Base-by-base conservation (phyloP, 2,329 filamentous ascomycete genomes). In the Neonectria punicea region DNA sequence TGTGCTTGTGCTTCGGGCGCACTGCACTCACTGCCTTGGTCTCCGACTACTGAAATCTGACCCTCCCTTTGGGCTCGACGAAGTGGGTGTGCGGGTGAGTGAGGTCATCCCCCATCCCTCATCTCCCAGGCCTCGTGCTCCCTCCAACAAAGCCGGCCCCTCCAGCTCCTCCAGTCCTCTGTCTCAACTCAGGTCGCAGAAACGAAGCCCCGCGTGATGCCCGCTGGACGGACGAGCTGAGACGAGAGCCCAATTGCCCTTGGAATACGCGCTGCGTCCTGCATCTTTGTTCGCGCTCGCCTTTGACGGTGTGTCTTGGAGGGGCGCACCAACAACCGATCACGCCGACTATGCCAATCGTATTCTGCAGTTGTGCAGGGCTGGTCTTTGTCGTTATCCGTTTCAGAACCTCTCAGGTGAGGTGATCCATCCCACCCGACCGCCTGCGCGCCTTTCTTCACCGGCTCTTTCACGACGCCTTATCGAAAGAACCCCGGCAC, bases 391-490 rank as follows among this genome's bases (percentile, higher is more conserved):
- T 47, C 41, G 34, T 44, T 22, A 10, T 50, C n/a, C 44, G 55
- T 63, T 58, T 63, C 55, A 54, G 61, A 58, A 58, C 16, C 54
- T 32, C 43, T 47, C 41, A 53, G 51, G 54, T 54, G 49, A 54
- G 58, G n/a, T 47, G 49, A 41, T 44, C 30, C 50, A 44, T 39
- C 14, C 2, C 36, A 39, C 36, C 18, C 28, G 49, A 20, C 36
- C 34, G 18, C 43, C 39, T 30, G 30, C 9, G 10, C 43, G 16
- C 28, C 25, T 34, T 22, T 61, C 50, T 49, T 61, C 43, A 30
- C 49, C 43, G 20, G 20, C 30, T 47, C 41, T 20, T 18, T 6
- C 49, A 20, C 49, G 46, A 54, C 41, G 36, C 50, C 50, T 61
- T 61, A 61, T 61, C 58, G 25, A 43, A 54, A 39, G 34, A 59